These are phyloP conservation scores for Coemansia sp. DNA, from an alignment of 192 early-diverging fungal species.

Conservation along the genomic window DNA sequence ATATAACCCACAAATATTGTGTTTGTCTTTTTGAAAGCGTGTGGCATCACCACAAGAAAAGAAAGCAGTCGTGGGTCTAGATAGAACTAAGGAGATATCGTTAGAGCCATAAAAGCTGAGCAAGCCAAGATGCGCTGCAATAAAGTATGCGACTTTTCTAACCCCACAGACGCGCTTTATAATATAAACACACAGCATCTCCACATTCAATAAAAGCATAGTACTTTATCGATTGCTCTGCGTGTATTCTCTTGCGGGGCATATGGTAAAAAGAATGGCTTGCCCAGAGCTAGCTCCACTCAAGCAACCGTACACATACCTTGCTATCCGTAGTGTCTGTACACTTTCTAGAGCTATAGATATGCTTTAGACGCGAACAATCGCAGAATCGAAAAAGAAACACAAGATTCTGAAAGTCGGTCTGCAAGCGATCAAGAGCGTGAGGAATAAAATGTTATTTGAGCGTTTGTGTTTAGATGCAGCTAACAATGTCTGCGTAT, in stretches of 20 bases:
- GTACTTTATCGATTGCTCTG: background rate
- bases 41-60: background rate
- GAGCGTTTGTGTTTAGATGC: background rate
- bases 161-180: too few species aligned
- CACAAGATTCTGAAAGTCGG: background rate
- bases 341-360: background rate
- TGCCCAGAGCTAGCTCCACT: background rate
- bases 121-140: too few species aligned
- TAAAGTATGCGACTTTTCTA: too few species aligned
- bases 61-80: background rate
- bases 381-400: background rate
- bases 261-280: background rate
- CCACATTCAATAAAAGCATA: slow-evolving; percentile 5
- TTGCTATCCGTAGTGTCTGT: background rate
- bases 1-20: background rate
- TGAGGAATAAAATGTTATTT: background rate
- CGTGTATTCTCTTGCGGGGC: background rate
- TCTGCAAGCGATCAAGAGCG: background rate
- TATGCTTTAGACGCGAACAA: background rate
- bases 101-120: background rate
- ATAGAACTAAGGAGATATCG: background rate
- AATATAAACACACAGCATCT: background rate
- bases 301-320: background rate
- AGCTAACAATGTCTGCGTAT: background rate
- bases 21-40: background rate